phyloP scores from a whole-genome alignment of 129 eudicot species.

The Logfia minima region DNA sequence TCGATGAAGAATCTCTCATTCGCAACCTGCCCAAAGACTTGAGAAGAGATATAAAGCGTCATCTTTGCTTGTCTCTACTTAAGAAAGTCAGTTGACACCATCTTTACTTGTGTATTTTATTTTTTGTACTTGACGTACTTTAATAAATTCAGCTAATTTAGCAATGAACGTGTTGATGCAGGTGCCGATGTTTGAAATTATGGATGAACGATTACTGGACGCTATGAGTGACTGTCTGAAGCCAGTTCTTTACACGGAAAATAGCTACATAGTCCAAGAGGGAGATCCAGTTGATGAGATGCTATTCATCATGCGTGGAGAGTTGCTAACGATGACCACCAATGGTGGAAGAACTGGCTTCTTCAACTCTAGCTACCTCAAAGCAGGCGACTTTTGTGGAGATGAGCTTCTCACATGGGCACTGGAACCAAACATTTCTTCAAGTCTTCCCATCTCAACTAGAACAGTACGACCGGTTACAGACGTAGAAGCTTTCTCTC shows the following conservation, averaged over 20 bases:
- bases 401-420: slow-evolving; percentile 98
- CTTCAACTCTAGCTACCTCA: slow-evolving; percentile 62
- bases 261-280: slow-evolving; percentile 64
- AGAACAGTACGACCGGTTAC: slow-evolving; percentile 57
- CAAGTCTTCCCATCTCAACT: slow-evolving; percentile 75
- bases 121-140: background rate
- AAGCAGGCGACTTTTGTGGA: slow-evolving; percentile 79
- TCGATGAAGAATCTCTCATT: slow-evolving; percentile 71
- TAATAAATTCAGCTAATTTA: background rate
- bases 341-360: slow-evolving; percentile 76
- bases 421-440: slow-evolving; percentile 65
- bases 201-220: slow-evolving; percentile 72
- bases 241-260: slow-evolving; percentile 71
- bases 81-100: slow-evolving; percentile 50
- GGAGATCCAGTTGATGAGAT: slow-evolving; percentile 93
- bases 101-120: background rate
- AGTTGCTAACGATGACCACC: slow-evolving; percentile 56
- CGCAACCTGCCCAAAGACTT: slow-evolving; percentile 72
- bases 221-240: slow-evolving; percentile 75
- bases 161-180: slow-evolving; percentile 17
- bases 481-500: slow-evolving; percentile 85
- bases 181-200: slow-evolving; percentile 80
- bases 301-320: slow-evolving; percentile 82
- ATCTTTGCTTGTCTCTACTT: slow-evolving; percentile 70
- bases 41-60: slow-evolving; percentile 84